Evolutionary conservation across 306 rosid genomes (phyloP).

Genomic region (Cicer judaicum): DNA sequence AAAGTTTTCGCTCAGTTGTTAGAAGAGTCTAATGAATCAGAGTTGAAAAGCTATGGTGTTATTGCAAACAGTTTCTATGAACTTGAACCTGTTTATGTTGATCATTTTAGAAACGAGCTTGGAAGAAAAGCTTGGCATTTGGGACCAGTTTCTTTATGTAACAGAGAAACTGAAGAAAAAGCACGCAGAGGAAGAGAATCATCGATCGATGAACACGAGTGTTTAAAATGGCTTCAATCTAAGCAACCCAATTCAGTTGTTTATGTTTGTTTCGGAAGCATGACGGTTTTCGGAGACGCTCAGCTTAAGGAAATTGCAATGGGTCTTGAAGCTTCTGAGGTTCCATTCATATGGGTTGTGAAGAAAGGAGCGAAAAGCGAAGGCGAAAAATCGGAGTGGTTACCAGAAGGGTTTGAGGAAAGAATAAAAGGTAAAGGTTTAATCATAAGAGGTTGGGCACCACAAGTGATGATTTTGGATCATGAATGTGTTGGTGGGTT

Average conservation of each 20-base stretch:
- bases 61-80: slow-evolving; percentile 62
- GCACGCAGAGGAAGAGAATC: slow-evolving; percentile 51
- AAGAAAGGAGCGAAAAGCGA: slow-evolving; percentile 17
- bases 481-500: slow-evolving; percentile 50
- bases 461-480: slow-evolving; percentile 53
- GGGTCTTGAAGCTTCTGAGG: slow-evolving; percentile 55
- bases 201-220: slow-evolving; percentile 47
- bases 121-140: slow-evolving; percentile 69
- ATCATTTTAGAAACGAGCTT: slow-evolving; percentile 49
- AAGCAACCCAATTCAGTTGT: slow-evolving; percentile 52
- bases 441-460: slow-evolving; percentile 61
- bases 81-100: slow-evolving; percentile 59
- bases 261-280: slow-evolving; percentile 56
- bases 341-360: slow-evolving; percentile 56
- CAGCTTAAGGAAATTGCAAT: slow-evolving; percentile 58
- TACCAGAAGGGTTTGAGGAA: slow-evolving; percentile 55
- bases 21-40: slow-evolving; percentile 38
- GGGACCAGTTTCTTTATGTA: slow-evolving; percentile 58
- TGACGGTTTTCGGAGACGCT: slow-evolving; percentile 33
- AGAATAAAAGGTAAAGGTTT: slow-evolving; percentile 45
- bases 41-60: slow-evolving; percentile 52
- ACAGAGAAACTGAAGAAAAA: slow-evolving; percentile 44
- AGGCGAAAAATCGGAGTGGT: slow-evolving; percentile 35
- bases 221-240: slow-evolving; percentile 55
- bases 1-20: slow-evolving; percentile 9